Conservation (phyloP, 805 yeast species). For the Saccharomyces paradoxus region DNA sequence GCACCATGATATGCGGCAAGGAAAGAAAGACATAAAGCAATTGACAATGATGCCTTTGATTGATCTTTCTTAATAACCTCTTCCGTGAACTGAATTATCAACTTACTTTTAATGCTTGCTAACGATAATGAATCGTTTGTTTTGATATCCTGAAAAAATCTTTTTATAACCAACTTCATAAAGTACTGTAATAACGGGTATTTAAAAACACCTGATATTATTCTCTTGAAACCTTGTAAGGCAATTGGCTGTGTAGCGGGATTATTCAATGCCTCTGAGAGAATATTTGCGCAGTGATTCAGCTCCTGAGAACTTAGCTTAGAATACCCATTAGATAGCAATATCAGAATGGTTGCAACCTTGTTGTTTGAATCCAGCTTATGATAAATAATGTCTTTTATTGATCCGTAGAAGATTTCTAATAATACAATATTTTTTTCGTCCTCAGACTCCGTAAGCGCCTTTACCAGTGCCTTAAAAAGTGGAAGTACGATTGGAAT, state of each 20-base stretch:
- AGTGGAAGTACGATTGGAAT: slow-evolving; percentile 47
- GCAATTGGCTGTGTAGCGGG: slow-evolving; percentile 35
- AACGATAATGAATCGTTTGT: background rate
- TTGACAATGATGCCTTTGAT: slow-evolving; percentile 1
- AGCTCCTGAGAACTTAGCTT: slow-evolving; percentile 32
- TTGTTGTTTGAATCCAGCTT: slow-evolving; percentile 28
- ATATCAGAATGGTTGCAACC: slow-evolving; percentile 37
- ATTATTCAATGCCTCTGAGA: slow-evolving; percentile 32
- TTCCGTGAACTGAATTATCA: slow-evolving; percentile 38
- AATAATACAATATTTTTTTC: slow-evolving; percentile 26
- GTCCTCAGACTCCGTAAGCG: slow-evolving; percentile 16
- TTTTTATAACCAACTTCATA: slow-evolving; percentile 40
- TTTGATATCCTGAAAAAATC: slow-evolving; percentile 30
- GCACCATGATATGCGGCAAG: slow-evolving; percentile 31
- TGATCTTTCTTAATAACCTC: slow-evolving; percentile 22
- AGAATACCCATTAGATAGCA: slow-evolving; percentile 33
- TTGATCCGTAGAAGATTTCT: slow-evolving; percentile 32
- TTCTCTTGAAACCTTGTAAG: slow-evolving; percentile 54
- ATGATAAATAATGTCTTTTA: slow-evolving; percentile 20
- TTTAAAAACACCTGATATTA: slow-evolving; percentile 31
- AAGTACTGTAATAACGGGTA: slow-evolving; percentile 30
- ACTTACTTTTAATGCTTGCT: slow-evolving; percentile 4
- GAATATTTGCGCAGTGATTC: slow-evolving; percentile 27
- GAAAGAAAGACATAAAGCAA: slow-evolving; percentile 27
- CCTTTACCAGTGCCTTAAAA: slow-evolving; percentile 38